Conservation (phyloP, 2,329 filamentous ascomycete species). For the Tolypocladium tundrense region DNA sequence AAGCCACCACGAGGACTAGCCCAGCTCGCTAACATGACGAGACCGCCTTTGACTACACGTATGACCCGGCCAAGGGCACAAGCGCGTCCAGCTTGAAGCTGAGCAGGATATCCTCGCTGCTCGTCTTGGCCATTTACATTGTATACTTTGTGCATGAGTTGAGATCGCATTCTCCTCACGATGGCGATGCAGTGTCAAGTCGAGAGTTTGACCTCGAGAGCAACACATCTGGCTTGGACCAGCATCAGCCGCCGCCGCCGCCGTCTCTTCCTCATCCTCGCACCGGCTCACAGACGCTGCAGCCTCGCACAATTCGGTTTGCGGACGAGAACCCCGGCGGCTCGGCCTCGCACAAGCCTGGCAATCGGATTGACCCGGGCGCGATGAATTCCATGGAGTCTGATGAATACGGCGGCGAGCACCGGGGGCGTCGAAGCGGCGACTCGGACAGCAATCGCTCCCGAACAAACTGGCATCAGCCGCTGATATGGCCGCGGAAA, state of each 20-base stretch:
- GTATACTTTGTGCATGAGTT: conserved; percentile 70
- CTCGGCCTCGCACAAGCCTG: background rate
- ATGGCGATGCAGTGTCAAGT: background rate
- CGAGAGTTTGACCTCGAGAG: conserved; percentile 1
- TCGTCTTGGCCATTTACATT: conserved; percentile 61
- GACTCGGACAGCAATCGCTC: background rate
- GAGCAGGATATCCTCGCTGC: conserved; percentile 67
- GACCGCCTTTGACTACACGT: conserved; percentile 37
- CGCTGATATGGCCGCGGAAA: conserved; percentile 8
- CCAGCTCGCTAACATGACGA: conserved; percentile 4
- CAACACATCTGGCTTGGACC: background rate
- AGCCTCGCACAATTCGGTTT: conserved; percentile 19
- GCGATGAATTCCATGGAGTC: background rate
- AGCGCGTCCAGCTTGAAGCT: conserved; percentile 57
- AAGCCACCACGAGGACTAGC: background rate
- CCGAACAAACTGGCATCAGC: conserved; percentile 10
- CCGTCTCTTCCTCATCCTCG: background rate
- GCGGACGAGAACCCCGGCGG: conserved; percentile 10
- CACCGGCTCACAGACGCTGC: background rate
- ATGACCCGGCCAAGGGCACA: conserved; percentile 45
- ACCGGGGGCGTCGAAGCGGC: conserved; percentile 1
- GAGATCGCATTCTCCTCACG: conserved; percentile 37
- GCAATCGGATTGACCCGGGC: conserved; percentile 5
- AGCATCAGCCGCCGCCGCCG: background rate
- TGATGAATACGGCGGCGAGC: conserved; percentile 1